These are phyloP conservation scores for Starmerella floris DNA, from an alignment of 805 yeast genomes.

Conservation along the genomic window DNA sequence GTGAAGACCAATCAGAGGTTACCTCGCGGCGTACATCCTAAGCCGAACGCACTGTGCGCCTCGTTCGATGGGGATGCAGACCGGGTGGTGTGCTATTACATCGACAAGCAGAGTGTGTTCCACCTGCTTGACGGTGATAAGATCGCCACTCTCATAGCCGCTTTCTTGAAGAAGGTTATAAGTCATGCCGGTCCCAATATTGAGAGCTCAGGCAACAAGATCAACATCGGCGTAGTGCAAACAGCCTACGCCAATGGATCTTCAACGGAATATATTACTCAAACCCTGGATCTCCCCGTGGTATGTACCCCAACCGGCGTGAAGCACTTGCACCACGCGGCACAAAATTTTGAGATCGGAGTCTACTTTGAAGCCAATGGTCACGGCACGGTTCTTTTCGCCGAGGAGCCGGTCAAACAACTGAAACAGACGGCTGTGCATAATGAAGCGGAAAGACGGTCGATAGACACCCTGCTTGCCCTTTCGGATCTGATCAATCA, in stretches of 20 bases:
- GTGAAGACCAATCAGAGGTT: constrained; percentile 78
- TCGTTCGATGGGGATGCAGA: constrained; percentile 98
- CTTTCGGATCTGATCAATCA: constrained; percentile 74
- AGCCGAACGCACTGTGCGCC: constrained; percentile 42
- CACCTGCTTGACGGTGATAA: constrained; percentile 75
- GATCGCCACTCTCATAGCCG: constrained; percentile 72
- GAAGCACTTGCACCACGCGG: constrained; percentile 89
- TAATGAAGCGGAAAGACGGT: constrained; percentile 35
- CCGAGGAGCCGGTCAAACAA: constrained; percentile 35
- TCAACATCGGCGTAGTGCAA: constrained; percentile 72
- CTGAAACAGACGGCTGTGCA: constrained; percentile 30
- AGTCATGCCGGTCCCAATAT: constrained; percentile 30
- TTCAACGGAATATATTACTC: constrained; percentile 58
- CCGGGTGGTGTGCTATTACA: constrained; percentile 61
- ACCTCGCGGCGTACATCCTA: constrained; percentile 47
- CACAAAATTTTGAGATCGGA: constrained; percentile 73
- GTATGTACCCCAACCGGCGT: constrained; percentile 91
- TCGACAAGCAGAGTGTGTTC: constrained; percentile 26
- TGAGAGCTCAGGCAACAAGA: constrained; percentile 5
- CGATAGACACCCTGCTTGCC: constrained; percentile 42
- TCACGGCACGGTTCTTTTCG: constrained; percentile 91
- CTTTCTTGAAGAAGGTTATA: constrained; percentile 40
- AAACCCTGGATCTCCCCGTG: constrained; percentile 58
- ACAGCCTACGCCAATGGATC: constrained; percentile 97
- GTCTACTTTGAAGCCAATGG: constrained; percentile 97